A percentile compares a stretch with the other conserved stretches of the same genome.
These are phyloP conservation scores for Venturia nashicola DNA, from an alignment of 2,329 filamentous ascomycete species.

Conservation along the genomic window DNA sequence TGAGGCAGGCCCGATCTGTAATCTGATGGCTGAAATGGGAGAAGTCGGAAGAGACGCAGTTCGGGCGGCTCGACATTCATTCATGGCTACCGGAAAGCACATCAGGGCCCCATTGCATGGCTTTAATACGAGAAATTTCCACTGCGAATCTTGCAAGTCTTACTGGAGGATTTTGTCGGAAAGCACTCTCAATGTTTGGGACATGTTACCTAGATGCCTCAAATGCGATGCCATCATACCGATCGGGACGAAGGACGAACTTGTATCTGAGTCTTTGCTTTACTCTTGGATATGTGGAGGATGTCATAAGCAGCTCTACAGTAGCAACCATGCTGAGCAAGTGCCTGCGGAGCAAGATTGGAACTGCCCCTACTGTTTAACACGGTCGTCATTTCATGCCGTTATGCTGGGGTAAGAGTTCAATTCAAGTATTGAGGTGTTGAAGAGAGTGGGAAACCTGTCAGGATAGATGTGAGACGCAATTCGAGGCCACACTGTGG, in stretches of 20 bases:
- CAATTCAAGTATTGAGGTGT: too few relatives aligned
- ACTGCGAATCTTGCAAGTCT: background rate
- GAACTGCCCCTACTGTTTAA: too few relatives aligned
- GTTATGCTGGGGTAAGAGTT: too few relatives aligned
- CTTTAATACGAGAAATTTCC: background rate
- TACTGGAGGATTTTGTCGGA: background rate
- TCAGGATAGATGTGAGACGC: too few relatives aligned
- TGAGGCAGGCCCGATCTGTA: background rate
- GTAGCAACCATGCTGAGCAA: background rate
- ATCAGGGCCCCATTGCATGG: too few relatives aligned
- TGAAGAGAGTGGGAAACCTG: too few relatives aligned
- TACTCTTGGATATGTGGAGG: background rate
- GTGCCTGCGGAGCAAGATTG: too few relatives aligned
- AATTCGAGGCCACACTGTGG: too few relatives aligned
- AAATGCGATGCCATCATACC: background rate
- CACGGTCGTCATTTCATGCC: too few relatives aligned
- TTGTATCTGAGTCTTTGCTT: background rate
- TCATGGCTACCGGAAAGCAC: too few relatives aligned
- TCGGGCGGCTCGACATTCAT: background rate
- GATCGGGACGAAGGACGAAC: background rate
- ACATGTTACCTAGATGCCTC: background rate
- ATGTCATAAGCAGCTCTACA: background rate
- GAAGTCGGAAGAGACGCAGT: background rate
- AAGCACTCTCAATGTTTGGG: fast-evolving
- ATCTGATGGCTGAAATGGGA: background rate